Conservation (phyloP, 192 early-diverging fungal genomes). For the Coemansia umbellata region DNA sequence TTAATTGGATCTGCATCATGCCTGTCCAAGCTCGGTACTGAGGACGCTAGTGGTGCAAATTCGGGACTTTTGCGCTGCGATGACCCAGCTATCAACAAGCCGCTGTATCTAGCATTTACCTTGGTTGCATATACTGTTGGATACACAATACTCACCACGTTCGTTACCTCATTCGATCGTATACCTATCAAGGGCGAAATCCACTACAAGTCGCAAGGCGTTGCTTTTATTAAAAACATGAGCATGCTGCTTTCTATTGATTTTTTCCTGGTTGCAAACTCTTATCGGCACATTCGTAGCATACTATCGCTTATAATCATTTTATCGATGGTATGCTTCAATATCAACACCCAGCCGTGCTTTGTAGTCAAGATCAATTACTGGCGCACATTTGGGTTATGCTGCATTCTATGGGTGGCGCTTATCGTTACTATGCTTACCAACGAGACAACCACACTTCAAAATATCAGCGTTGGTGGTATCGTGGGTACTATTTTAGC, state of each 20-base stretch:
- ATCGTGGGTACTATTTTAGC: conserved; percentile 49
- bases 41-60: conserved; percentile 23
- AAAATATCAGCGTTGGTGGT: conserved; percentile 34
- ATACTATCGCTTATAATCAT: conserved; percentile 66
- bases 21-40: conserved; percentile 43
- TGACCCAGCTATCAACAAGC: conserved; percentile 50
- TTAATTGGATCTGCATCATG: conserved; percentile 55
- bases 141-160: conserved; percentile 63
- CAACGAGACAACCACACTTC: conserved; percentile 43
- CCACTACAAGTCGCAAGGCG: conserved; percentile 64
- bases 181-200: conserved; percentile 67
- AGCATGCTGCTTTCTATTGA: conserved; percentile 67
- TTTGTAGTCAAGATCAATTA: conserved; percentile 75
- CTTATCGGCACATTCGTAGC: conserved; percentile 58
- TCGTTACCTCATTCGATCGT: conserved; percentile 69
- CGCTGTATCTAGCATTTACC: conserved; percentile 58
- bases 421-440: conserved; percentile 64
- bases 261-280: conserved; percentile 59
- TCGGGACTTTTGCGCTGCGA: conserved; percentile 51
- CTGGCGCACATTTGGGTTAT: conserved; percentile 62
- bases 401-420: conserved; percentile 66
- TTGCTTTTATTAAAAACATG: conserved; percentile 73
- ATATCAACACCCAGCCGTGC: conserved; percentile 66
- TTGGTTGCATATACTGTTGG: conserved; percentile 60
- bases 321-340: conserved; percentile 68